Conservation (phyloP, 768 basidiomycete species). For the Serendipita indica region DNA sequence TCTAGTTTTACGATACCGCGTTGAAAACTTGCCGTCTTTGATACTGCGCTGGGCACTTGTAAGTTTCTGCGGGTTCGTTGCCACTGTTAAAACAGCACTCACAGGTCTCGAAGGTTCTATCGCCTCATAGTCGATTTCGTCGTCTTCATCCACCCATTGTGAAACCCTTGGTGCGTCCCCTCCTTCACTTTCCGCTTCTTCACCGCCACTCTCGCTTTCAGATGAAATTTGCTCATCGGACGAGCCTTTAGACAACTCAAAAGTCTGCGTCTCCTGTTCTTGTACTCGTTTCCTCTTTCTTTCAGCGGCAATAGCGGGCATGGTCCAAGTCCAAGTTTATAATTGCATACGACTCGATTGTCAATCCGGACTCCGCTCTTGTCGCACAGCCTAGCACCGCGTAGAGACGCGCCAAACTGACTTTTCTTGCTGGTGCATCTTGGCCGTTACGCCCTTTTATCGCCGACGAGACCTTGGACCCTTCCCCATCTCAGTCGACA, state of each 20-base stretch:
- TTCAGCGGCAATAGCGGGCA: background rate
- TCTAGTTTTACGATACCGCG: background rate
- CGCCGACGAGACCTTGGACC: background rate
- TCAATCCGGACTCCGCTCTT: too few relatives aligned
- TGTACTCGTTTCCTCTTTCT: background rate
- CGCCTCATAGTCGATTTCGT: background rate
- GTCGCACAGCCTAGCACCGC: too few relatives aligned
- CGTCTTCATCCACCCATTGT: constrained; percentile 3
- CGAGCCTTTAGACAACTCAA: background rate
- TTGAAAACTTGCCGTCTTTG: background rate
- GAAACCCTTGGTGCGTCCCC: background rate
- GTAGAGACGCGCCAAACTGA: too few relatives aligned
- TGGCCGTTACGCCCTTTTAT: background rate
- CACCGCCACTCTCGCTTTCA: background rate
- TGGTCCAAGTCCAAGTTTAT: too few relatives aligned
- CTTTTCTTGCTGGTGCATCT: background rate
- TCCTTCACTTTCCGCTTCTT: background rate
- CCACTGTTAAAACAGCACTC: background rate
- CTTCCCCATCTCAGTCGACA: background rate
- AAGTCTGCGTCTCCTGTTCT: background rate
- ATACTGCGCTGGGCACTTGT: background rate
- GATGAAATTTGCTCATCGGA: background rate
- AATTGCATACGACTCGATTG: too few relatives aligned
- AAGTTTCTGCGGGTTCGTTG: background rate
- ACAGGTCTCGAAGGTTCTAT: background rate